Conservation (phyloP, 805 yeast species). For the Brettanomyces bruxellensis region DNA sequence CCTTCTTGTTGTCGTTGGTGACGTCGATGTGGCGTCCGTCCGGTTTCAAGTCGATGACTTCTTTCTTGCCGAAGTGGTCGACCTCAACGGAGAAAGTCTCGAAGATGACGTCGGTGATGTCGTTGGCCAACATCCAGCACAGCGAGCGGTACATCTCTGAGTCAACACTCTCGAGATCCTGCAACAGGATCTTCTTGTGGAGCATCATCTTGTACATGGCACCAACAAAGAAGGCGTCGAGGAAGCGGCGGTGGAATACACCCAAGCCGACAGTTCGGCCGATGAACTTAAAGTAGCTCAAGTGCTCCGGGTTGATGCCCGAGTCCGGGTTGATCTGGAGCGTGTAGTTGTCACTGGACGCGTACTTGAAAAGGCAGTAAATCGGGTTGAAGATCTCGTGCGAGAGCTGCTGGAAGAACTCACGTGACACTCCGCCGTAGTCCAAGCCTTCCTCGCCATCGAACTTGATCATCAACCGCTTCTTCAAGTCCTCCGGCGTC, state of each 20-base stretch:
- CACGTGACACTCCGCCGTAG: conserved; percentile 99
- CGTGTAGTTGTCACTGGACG: conserved; percentile 96
- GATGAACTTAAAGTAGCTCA: conserved; percentile 94
- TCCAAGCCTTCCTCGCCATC: conserved; percentile 99
- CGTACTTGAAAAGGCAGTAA: conserved; percentile 93
- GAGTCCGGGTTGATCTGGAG: conserved; percentile 96
- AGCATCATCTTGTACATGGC: conserved; percentile 97
- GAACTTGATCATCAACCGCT: conserved; percentile 94
- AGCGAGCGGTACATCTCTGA: conserved; percentile 92
- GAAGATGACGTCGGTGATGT: conserved; percentile 79
- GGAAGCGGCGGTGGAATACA: conserved; percentile 94
- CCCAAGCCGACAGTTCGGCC: conserved; percentile 98
- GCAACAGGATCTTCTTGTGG: conserved; percentile 86
- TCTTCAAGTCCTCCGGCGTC: conserved; percentile 96
- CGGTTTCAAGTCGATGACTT: conserved; percentile 82
- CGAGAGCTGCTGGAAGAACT: conserved; percentile 89
- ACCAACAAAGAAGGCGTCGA: conserved; percentile 97
- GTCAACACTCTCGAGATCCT: conserved; percentile 98
- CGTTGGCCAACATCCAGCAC: conserved; percentile 94
- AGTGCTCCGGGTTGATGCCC: conserved; percentile 94
- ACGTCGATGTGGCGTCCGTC: conserved; percentile 86
- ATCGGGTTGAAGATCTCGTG: conserved; percentile 99
- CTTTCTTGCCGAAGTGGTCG: conserved; percentile 90
- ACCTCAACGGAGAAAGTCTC: conserved; percentile 80
- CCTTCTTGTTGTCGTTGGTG: conserved; percentile 88